phyloP scores from a whole-genome alignment of 2,329 filamentous ascomycete genomes.

The Penicillium glabrum region DNA sequence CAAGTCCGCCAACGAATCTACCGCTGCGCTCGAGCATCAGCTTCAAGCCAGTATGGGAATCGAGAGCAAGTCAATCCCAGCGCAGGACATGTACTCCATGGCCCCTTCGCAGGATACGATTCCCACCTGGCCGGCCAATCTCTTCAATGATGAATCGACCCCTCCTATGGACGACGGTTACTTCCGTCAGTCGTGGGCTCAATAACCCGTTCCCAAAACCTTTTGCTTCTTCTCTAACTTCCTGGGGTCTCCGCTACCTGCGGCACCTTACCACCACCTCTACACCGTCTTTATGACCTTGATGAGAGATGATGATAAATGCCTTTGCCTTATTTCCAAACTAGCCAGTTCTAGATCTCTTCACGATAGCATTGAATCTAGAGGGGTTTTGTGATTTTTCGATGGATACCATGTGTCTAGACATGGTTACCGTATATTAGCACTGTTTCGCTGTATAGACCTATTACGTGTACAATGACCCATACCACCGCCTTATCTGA shows the following conservation, averaged over 20 bases:
- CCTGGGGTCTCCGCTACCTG: conserved; percentile 23
- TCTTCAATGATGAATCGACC: conserved; percentile 33
- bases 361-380: conserved; percentile 35
- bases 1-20: conserved; percentile 42
- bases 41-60: conserved; percentile 39
- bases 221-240: conserved; percentile 13
- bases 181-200: conserved; percentile 33
- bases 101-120: conserved; percentile 28
- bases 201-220: conserved; percentile 13
- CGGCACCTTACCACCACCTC: conserved; percentile 40
- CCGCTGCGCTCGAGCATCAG: conserved; percentile 41
- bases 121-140: conserved; percentile 32
- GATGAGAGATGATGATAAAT: conserved; percentile 49
- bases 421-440: conserved; percentile 5
- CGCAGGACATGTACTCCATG: conserved; percentile 31
- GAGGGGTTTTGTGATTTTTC: conserved; percentile 19
- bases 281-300: conserved; percentile 45
- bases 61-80: conserved; percentile 32
- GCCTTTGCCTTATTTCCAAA: conserved; percentile 25
- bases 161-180: conserved; percentile 33
- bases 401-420: conserved; percentile 7
- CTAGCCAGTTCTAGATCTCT: conserved; percentile 36
- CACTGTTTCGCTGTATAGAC: conserved; percentile 15
- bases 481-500: conserved; percentile 2
- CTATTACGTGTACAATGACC: conserved; percentile 8